Base-by-base conservation (phyloP, 2,329 filamentous ascomycete species). In the Fusarium robinianum region DNA sequence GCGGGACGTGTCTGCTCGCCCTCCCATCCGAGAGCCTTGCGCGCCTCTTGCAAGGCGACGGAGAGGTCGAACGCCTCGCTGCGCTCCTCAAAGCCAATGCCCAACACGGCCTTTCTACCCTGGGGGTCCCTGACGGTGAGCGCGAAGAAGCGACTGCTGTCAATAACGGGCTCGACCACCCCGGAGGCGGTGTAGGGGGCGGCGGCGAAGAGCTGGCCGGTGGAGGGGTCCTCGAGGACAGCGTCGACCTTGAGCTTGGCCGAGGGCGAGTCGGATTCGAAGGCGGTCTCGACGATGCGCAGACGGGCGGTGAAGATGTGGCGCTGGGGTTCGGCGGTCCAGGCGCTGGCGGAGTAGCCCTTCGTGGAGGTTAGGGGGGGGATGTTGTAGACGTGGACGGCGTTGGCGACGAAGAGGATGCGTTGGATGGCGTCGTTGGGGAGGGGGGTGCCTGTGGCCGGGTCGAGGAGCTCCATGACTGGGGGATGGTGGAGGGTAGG, bases 221-320 rank as follows among this genome's bases (percentile, higher is more conserved):
- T 83, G 16, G 75, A 74, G 4, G 84, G 72, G 65, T 95, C 89
- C 65, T 95, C 89, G 32, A 96, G 81, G 18, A 94, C 75, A 51
- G 94, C 78, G 63, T 90, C 88, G 21, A 84, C 81, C 62, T 84
- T 86, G 50, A 91, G 76, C 47, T 75, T 75, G 53, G 82, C 79
- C 41, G 72, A 66, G 39, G 67, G 62, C 3, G 54, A 35, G 22
- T 57, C 32, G 8, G 53, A 57, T 18, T 75, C 68, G 43, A 81
- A 74, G 5, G 86, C 83, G 2, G 87, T 91, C 68, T 92, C 88
- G 62, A 94, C 73, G 53, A 92, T 74, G 61, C 90, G 88, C 40
- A 94, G 71, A 33, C 89, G 86, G 29, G 86, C 88, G 34, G 88
- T 92, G 74, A 95, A 95, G 71, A 95, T 95, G 65, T 89, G 84